phyloP scores from a whole-genome alignment of 768 basidiomycete genomes.

The Lyophyllum shimeji region DNA sequence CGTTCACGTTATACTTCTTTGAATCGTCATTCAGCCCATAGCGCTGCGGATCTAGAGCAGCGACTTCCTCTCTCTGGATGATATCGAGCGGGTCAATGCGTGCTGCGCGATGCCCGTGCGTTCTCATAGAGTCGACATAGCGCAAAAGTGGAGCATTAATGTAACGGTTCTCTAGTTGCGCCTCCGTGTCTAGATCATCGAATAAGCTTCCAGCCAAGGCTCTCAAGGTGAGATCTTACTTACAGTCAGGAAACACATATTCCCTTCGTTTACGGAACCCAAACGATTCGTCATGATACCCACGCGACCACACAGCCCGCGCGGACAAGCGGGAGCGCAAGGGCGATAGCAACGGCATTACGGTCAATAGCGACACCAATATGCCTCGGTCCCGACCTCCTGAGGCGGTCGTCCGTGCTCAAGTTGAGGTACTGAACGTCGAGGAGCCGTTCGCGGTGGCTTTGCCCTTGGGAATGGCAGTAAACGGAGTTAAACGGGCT shows the following conservation, averaged over 20 bases:
- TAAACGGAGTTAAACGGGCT: background rate
- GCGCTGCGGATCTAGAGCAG: constrained; percentile 71
- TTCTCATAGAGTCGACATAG: constrained; percentile 88
- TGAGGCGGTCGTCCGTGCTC: background rate
- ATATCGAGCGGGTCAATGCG: constrained; percentile 87
- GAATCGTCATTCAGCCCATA: constrained; percentile 66
- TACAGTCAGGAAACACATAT: constrained; percentile 74
- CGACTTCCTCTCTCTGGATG: constrained; percentile 78
- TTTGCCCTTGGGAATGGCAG: background rate
- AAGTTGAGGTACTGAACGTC: background rate
- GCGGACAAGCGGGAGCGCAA: background rate
- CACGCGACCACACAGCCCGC: constrained; percentile 15
- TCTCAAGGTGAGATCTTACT: constrained; percentile 23
- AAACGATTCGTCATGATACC: constrained; percentile 79
- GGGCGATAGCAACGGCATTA: background rate
- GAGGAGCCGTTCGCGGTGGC: background rate
- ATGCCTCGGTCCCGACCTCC: background rate
- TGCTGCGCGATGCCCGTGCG: constrained; percentile 82
- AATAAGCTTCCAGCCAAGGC: background rate
- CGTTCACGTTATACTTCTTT: constrained; percentile 67
- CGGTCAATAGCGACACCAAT: background rate
- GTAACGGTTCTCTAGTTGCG: constrained; percentile 66
- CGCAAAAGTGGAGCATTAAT: constrained; percentile 78
- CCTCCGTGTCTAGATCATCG: constrained; percentile 51
- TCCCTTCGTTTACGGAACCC: constrained; percentile 67